phyloP scores from a whole-genome alignment of 2,329 filamentous ascomycete genomes.

The Ophiobolus disseminans region DNA sequence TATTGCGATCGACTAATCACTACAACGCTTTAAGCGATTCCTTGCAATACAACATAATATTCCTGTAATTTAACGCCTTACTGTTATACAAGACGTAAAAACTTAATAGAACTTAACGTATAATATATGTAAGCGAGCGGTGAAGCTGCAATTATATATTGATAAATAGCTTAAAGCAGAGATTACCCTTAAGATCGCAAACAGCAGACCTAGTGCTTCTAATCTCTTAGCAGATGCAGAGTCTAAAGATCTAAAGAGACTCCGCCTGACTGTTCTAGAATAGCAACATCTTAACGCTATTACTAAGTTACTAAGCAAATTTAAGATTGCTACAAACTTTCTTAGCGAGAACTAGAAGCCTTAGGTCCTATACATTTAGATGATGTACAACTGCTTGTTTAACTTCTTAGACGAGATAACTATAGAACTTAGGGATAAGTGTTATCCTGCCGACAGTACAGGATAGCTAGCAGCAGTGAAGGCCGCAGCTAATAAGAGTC shows the following conservation, averaged over 20 bases:
- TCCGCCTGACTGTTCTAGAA: constrained; percentile 4
- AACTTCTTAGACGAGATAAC: constrained; percentile 6
- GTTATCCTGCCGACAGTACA: background rate
- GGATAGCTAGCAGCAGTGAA: constrained; percentile 4
- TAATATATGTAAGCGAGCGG: constrained; percentile 8
- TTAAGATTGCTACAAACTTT: constrained; percentile 7
- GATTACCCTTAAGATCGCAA: constrained; percentile 1
- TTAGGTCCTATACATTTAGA: constrained; percentile 7
- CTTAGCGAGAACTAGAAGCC: constrained; percentile 5
- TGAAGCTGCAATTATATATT: constrained; percentile 14
- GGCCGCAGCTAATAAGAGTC: constrained; percentile 2
- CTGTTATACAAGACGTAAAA: constrained; percentile 6
- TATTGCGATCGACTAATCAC: constrained; percentile 1
- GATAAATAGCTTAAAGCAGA: constrained; percentile 15
- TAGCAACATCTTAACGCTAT: constrained; percentile 7
- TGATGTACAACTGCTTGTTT: constrained; percentile 9
- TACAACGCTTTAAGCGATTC: constrained; percentile 1
- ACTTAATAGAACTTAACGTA: constrained; percentile 13
- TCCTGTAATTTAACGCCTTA: background rate
- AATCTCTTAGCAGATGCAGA: background rate
- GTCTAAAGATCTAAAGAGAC: constrained; percentile 4
- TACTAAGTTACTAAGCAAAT: constrained; percentile 2
- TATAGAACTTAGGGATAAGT: background rate
- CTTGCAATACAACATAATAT: background rate
- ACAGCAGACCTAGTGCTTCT: background rate